Evolutionary conservation across 306 rosid genomes (phyloP).

Genomic region (Hippophae tibetana): DNA sequence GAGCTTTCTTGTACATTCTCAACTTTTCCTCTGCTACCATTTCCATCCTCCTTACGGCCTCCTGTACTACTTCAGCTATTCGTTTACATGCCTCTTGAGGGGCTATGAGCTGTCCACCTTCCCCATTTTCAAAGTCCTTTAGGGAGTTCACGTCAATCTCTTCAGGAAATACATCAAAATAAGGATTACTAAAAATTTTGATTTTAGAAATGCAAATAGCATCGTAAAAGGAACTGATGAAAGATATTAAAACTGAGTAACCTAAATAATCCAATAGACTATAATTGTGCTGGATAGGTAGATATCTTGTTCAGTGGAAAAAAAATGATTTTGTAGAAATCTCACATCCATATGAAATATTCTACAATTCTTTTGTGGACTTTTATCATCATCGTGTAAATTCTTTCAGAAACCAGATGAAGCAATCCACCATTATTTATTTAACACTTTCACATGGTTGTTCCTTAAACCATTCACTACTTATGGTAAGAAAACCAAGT

Average conservation of each 20-base stretch:
- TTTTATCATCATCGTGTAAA: not conserved
- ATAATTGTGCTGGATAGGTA: too few species aligned
- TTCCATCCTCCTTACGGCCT: constrained; percentile 94
- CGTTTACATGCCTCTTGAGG: constrained; percentile 95
- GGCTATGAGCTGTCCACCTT: constrained; percentile 71
- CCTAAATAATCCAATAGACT: too few species aligned
- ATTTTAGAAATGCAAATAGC: not conserved
- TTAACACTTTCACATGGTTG: not conserved
- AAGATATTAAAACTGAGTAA: too few species aligned
- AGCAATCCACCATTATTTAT: not conserved
- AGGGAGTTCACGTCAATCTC: constrained; percentile 81
- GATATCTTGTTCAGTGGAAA: too few species aligned
- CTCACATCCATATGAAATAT: too few species aligned
- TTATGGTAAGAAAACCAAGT: not conserved
- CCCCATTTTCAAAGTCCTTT: constrained; percentile 71
- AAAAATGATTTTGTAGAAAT: too few species aligned
- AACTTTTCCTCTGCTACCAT: constrained; percentile 96
- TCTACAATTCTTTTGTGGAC: too few species aligned
- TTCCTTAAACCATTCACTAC: not conserved
- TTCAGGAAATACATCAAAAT: constrained; percentile 23
- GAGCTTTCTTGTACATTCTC: constrained; percentile 93
- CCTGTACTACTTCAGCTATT: constrained; percentile 92
- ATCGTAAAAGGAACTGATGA: not conserved
- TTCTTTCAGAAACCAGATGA: not conserved
- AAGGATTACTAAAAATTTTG: constrained; percentile 1